These are phyloP conservation scores for Populus euphratica DNA, from an alignment of 345 rosid genomes.

Conservation along the genomic window DNA sequence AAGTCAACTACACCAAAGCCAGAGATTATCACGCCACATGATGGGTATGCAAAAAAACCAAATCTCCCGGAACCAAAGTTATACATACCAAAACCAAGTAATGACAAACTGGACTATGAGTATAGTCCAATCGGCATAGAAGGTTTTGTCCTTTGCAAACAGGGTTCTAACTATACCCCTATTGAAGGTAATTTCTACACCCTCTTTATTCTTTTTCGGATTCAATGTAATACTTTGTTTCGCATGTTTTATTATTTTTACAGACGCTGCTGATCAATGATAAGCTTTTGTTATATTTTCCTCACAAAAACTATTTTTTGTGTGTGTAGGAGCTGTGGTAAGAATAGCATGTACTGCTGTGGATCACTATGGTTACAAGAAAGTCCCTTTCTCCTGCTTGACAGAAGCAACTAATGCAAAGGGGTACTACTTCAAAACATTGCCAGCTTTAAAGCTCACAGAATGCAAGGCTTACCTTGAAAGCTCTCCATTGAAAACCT, in stretches of 20 bases:
- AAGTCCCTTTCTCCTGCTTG: constrained; percentile 1
- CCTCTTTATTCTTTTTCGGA: not conserved
- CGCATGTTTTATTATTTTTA: too few relatives aligned
- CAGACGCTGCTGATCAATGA: too few relatives aligned
- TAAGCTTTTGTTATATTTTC: too few relatives aligned
- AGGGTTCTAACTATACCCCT: constrained; percentile 7
- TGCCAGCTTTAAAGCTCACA: not conserved
- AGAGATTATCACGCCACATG: not conserved
- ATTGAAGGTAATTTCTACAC: constrained; percentile 9
- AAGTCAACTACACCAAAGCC: not conserved
- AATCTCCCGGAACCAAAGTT: not conserved
- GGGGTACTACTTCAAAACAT: constrained; percentile 19
- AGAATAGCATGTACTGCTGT: constrained; percentile 9
- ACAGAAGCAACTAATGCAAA: constrained; percentile 17
- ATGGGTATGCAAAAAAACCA: not conserved
- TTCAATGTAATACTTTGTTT: too few relatives aligned
- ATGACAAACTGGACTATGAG: too few relatives aligned
- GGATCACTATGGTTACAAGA: constrained; percentile 14
- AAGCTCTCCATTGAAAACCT: constrained; percentile 2
- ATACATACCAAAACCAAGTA: not conserved
- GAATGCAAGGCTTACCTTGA: constrained; percentile 6
- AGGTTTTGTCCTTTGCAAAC: constrained; percentile 6
- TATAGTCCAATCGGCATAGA: not conserved
- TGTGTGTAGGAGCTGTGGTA: constrained; percentile 18
- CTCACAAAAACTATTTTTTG: not conserved